Conservation (phyloP, 345 rosid species). For the Rubroshorea leprosula region DNA sequence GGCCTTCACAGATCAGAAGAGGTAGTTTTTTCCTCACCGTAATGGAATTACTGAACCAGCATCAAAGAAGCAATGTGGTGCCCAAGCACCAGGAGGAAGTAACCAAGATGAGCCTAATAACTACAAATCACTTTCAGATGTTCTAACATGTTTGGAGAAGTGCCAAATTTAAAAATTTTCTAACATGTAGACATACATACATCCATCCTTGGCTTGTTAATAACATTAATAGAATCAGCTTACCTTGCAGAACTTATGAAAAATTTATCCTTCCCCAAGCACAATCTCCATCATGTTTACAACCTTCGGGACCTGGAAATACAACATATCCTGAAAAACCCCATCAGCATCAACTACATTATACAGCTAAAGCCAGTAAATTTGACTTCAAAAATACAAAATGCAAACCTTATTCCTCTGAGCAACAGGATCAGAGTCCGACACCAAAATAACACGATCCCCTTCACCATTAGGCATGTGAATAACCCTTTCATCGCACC, state of each 20-base stretch:
- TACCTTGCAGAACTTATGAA: constrained; percentile 68
- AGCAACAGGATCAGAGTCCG: constrained; percentile 44
- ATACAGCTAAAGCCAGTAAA: neutral
- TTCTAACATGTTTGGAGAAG: constrained; percentile 47
- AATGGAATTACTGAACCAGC: constrained; percentile 42
- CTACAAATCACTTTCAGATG: constrained; percentile 58
- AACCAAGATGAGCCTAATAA: constrained; percentile 41
- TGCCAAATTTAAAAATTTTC: constrained; percentile 52
- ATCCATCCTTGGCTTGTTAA: too few species aligned
- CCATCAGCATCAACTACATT: constrained; percentile 4
- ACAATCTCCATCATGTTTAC: constrained; percentile 77
- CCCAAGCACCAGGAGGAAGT: constrained; percentile 28
- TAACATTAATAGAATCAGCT: neutral
- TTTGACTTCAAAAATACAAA: neutral
- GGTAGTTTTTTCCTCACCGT: constrained; percentile 80
- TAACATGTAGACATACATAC: too few species aligned
- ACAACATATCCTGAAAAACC: too few species aligned
- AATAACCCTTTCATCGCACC: constrained; percentile 55
- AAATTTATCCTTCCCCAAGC: constrained; percentile 76
- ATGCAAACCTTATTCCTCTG: constrained; percentile 58
- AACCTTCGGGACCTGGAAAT: constrained; percentile 64
- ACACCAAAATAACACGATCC: constrained; percentile 51
- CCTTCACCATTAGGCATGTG: constrained; percentile 23
- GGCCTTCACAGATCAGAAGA: constrained; percentile 92
- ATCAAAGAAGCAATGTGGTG: constrained; percentile 42